Percentiles rank a stretch among this genome's conserved stretches.
These are phyloP conservation scores for Gnomoniopsis smithogilvyi DNA, from an alignment of 2,329 filamentous ascomycete species.

Conservation along the genomic window DNA sequence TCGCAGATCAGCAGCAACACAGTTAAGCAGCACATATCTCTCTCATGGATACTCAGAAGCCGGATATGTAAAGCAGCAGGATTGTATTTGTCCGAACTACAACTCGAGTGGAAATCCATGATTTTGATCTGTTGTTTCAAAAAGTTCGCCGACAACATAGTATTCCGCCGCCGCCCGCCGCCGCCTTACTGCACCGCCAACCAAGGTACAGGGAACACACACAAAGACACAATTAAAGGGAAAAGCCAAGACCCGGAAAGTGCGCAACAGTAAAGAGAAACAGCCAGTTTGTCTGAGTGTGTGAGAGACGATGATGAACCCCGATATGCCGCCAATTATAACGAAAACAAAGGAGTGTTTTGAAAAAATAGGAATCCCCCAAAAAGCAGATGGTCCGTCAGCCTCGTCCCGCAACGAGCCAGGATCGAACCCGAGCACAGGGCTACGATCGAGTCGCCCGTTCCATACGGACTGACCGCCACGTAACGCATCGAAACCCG, in stretches of 20 bases:
- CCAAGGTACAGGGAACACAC: neutral
- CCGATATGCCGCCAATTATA: constrained; percentile 2
- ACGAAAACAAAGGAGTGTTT: constrained; percentile 10
- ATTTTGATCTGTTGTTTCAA: constrained; percentile 4
- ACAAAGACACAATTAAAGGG: neutral
- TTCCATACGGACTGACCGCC: constrained; percentile 12
- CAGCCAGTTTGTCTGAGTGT: neutral
- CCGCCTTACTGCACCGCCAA: neutral
- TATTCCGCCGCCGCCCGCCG: neutral
- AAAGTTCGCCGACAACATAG: constrained; percentile 10
- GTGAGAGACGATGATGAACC: neutral
- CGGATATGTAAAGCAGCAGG: neutral
- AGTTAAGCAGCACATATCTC: neutral
- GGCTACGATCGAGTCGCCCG: neutral
- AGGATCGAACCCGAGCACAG: neutral
- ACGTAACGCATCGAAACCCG: constrained; percentile 11
- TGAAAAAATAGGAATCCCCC: neutral
- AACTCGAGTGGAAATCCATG: constrained; percentile 2
- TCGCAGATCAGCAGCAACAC: neutral
- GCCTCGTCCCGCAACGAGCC: neutral
- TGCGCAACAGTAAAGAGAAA: constrained; percentile 1
- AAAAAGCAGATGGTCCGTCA: neutral
- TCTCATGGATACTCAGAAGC: neutral
- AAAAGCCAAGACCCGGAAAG: constrained; percentile 7
- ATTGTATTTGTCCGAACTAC: constrained; percentile 13